Conservation (phyloP, 192 early-diverging fungal genomes). For the Coemansia sp. region DNA sequence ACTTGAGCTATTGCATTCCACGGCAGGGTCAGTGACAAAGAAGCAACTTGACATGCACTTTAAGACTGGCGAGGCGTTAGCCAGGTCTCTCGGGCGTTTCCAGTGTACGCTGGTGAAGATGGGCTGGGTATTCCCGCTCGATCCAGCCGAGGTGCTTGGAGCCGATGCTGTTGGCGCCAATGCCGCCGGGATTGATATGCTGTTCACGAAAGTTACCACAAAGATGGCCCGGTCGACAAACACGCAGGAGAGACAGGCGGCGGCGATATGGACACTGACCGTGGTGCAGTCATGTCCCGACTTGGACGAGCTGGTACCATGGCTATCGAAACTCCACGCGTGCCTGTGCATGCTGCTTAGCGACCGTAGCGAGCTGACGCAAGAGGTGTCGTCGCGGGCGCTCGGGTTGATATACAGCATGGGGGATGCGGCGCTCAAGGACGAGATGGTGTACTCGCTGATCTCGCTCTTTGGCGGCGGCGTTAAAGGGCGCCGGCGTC, state of each 20-base stretch:
- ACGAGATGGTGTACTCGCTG: slow-evolving; percentile 41
- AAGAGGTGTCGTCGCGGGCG: slow-evolving; percentile 37
- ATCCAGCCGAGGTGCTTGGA: slow-evolving; percentile 19
- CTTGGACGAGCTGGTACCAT: slow-evolving; percentile 27
- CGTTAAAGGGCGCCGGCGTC: not conserved
- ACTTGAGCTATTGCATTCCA: slow-evolving; percentile 52
- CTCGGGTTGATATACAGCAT: slow-evolving; percentile 38
- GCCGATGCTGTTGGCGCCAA: slow-evolving; percentile 17
- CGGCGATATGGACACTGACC: slow-evolving; percentile 36
- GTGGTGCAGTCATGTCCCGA: slow-evolving; percentile 34
- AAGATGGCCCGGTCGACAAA: slow-evolving; percentile 27
- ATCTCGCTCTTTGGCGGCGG: slow-evolving; percentile 31
- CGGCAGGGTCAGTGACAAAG: slow-evolving; percentile 60
- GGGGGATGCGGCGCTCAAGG: slow-evolving; percentile 28
- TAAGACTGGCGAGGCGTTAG: slow-evolving; percentile 78
- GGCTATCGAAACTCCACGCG: slow-evolving; percentile 66
- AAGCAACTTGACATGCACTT: slow-evolving; percentile 85
- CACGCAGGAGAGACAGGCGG: slow-evolving; percentile 35
- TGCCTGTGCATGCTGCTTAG: slow-evolving; percentile 73
- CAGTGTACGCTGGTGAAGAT: slow-evolving; percentile 25
- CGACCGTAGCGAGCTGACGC: slow-evolving; percentile 71
- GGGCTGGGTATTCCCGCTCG: slow-evolving; percentile 31
- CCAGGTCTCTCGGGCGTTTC: slow-evolving; percentile 38
- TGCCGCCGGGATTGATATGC: slow-evolving; percentile 4
- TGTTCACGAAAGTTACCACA: slow-evolving; percentile 12